Evolutionary conservation across 805 yeast species (phyloP), one percentile per base, ranked within the genome.

Genomic region (Candida chilensis): DNA sequence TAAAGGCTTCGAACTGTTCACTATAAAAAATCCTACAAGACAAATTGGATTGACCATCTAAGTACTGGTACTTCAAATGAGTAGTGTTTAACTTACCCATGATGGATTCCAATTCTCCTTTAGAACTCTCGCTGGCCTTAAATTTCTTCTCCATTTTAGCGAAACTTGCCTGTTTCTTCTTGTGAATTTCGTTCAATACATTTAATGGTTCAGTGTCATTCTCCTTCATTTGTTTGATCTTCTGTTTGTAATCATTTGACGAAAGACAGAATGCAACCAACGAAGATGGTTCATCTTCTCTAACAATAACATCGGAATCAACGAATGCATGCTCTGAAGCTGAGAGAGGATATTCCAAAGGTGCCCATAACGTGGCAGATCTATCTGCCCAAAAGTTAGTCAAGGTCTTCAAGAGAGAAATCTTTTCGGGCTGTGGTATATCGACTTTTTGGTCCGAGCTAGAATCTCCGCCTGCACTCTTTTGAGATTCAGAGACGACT

Each of bases 331-430:
- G 97, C 47, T 92, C 97, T 0, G 80, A 69, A 0, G 87, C 69
- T 24, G 58, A 67, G 32, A 88, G 62, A 2, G 97, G 95, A 52
- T 87, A 88, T 13, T 73, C 79, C 20, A 92, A 60, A 0, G 96
- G 94, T 40, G 84, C 87, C 97, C 97, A 94, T 14, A 92, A 66
- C 2, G 94, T 80, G 1, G 96, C 92, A 1, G 97, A 84, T 44
- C 98, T 63, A 54, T 92, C 97, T 1, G 96, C 96, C 97, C 97
- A 92, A 53, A 92, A 92, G 43, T 78, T 85, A 0, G 94, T 74
- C 33, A 94, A 60, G 0, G 94, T 76, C 43, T 83, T 85, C 59
- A 92, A 71, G 20, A 92, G 53, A 1, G 96, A 79, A 15, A 78
- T 72, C 40, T 74, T 73, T 45, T 88, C 96, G 5, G 78, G 69